These are phyloP conservation scores for Clarireedia hainanense DNA, from an alignment of 2,329 filamentous ascomycete species.

Conservation along the genomic window DNA sequence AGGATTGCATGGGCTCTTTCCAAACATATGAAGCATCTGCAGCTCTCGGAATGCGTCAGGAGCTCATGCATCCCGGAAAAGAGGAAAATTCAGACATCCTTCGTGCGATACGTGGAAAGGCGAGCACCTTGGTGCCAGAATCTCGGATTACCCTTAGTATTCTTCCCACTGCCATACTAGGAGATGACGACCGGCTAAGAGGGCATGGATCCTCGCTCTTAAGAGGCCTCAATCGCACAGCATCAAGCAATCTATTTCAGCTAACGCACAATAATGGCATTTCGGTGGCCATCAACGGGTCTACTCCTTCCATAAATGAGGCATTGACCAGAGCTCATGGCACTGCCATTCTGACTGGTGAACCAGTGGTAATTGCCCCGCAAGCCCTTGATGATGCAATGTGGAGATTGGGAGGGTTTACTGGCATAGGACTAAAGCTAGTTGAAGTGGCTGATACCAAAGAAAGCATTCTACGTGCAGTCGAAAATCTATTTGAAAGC, in stretches of 20 bases:
- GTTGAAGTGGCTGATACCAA: conserved; percentile 67
- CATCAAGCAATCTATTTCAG: conserved; percentile 59
- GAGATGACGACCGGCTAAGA: conserved; percentile 68
- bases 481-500: conserved; percentile 77
- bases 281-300: conserved; percentile 78
- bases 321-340: conserved; percentile 76
- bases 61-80: conserved; percentile 80
- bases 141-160: conserved; percentile 75
- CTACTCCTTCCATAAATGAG: conserved; percentile 80
- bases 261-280: conserved; percentile 67
- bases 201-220: conserved; percentile 67
- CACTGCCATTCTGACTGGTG: conserved; percentile 72
- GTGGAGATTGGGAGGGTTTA: conserved; percentile 89
- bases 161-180: conserved; percentile 70
- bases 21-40: conserved; percentile 95
- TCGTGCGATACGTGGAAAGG: conserved; percentile 77
- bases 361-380: conserved; percentile 72
- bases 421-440: conserved; percentile 75
- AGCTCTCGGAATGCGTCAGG: conserved; percentile 81
- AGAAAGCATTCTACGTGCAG: conserved; percentile 65
- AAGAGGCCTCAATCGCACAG: conserved; percentile 65
- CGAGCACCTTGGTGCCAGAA: conserved; percentile 74
- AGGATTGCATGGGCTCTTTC: conserved; percentile 91
- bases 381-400: conserved; percentile 84
- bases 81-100: conserved; percentile 90